Evolutionary conservation across 495 filamentous ascomycete genomes (phyloP).

Genomic region (Penicillium subrubescens): DNA sequence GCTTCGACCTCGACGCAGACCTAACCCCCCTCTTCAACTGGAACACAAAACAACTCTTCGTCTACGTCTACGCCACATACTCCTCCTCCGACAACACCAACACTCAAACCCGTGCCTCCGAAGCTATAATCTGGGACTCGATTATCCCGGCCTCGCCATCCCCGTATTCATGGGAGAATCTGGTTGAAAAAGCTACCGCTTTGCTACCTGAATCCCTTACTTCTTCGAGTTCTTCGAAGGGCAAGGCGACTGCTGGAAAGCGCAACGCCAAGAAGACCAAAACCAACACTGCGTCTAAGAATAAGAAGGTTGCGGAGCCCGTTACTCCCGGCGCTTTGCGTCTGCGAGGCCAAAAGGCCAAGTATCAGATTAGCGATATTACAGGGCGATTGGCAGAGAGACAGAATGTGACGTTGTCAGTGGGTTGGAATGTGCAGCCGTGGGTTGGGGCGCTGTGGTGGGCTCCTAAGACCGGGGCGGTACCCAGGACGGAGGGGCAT

Average conservation of each 20-base stretch:
- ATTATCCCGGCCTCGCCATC: conserved; percentile 78
- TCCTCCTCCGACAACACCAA: conserved; percentile 51
- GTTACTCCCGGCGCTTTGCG: conserved; percentile 59
- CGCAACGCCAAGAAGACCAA: conserved; percentile 16
- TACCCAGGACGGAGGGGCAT: conserved; percentile 64
- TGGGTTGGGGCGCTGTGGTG: conserved; percentile 90
- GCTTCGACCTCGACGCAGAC: conserved; percentile 89
- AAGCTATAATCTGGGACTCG: conserved; percentile 91
- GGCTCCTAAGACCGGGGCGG: conserved; percentile 56
- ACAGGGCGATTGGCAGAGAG: conserved; percentile 69
- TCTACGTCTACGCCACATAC: conserved; percentile 90
- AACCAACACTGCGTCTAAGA: conserved; percentile 16
- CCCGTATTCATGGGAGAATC: conserved; percentile 50
- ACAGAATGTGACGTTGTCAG: conserved; percentile 71
- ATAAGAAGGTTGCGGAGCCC: conserved; percentile 27
- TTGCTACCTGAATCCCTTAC: conserved; percentile 17
- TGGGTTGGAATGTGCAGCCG: conserved; percentile 96
- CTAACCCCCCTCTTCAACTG: conserved; percentile 92
- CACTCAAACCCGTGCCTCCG: conserved; percentile 45
- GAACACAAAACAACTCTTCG: conserved; percentile 99
- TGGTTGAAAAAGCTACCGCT: conserved; percentile 30
- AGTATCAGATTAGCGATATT: conserved; percentile 93
- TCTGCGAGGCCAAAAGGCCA: conserved; percentile 78
- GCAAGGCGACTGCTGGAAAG: background rate
- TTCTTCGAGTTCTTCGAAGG: conserved; percentile 16